Conservation (phyloP, 768 basidiomycete species). For the Pleurotus sapidus region DNA sequence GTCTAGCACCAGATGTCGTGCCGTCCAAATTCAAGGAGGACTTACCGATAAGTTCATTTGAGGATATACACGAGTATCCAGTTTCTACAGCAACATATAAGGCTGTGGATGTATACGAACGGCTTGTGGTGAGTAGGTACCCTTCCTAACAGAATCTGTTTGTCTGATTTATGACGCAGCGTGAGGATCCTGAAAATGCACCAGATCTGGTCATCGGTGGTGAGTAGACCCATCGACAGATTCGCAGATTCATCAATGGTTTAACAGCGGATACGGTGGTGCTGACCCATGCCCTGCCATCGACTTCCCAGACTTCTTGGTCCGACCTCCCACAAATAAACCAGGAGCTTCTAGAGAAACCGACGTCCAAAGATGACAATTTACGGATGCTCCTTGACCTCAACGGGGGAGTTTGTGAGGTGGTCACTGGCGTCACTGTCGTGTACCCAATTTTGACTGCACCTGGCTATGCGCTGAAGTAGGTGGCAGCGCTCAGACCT, state of each 20-base stretch:
- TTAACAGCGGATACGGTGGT: conserved; percentile 90
- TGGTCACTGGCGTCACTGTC: conserved; percentile 84
- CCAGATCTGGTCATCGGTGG: conserved; percentile 82
- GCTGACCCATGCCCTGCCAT: conserved; percentile 69
- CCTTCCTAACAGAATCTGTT: no score
- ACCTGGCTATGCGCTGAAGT: conserved; percentile 77
- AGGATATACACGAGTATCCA: conserved; percentile 70
- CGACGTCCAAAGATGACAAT: conserved; percentile 73
- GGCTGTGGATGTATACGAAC: conserved; percentile 84
- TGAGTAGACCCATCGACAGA: conserved; percentile 19
- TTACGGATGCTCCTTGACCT: conserved; percentile 84
- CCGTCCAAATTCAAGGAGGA: conserved; percentile 83
- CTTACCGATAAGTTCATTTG: conserved; percentile 62
- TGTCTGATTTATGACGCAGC: background rate
- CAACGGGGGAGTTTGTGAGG: conserved; percentile 85
- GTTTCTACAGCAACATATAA: conserved; percentile 75
- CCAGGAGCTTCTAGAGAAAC: conserved; percentile 91
- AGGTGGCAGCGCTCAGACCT: background rate
- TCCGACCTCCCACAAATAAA: conserved; percentile 44
- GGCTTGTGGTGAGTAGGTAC: conserved; percentile 56
- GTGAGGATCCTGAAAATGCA: conserved; percentile 58
- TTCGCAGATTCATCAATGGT: no score
- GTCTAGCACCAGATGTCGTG: conserved; percentile 63
- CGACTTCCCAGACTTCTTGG: conserved; percentile 53
- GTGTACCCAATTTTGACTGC: conserved; percentile 74